Evolutionary conservation across 371 early-diverging fungal genomes (phyloP).

Genomic region (Dinochytrium kinnereticum): DNA sequence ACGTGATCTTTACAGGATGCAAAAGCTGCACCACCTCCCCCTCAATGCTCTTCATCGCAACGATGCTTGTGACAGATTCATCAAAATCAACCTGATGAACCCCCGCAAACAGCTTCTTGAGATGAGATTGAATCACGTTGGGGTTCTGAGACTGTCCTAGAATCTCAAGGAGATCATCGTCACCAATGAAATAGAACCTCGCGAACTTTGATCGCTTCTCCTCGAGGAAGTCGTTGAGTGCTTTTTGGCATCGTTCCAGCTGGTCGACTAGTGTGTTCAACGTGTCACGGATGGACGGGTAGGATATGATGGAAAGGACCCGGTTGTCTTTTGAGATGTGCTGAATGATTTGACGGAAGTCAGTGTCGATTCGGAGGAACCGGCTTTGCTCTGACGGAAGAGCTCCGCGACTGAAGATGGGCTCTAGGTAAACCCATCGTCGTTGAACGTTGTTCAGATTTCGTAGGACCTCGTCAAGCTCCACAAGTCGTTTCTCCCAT

Average conservation of each 20-base stretch:
- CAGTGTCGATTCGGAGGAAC: conserved; percentile 51
- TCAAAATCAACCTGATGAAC: conserved; percentile 55
- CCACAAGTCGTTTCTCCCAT: conserved; percentile 56
- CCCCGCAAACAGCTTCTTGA: conserved; percentile 63
- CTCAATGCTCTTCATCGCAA: conserved; percentile 54
- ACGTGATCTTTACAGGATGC: conserved; percentile 51
- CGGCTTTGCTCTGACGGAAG: conserved; percentile 53
- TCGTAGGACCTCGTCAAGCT: conserved; percentile 51
- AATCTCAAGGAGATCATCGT: conserved; percentile 63
- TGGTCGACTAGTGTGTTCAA: conserved; percentile 52
- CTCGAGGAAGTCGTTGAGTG: conserved; percentile 60
- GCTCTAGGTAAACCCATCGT: conserved; percentile 62
- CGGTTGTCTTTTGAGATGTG: conserved; percentile 44
- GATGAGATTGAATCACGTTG: conserved; percentile 55
- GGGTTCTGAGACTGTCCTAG: conserved; percentile 59
- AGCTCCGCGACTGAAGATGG: conserved; percentile 56
- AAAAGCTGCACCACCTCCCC: conserved; percentile 54
- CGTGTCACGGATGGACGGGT: conserved; percentile 36
- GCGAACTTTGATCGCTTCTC: conserved; percentile 56
- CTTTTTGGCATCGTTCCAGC: conserved; percentile 61
- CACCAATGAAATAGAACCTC: conserved; percentile 63
- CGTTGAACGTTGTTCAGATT: conserved; percentile 56
- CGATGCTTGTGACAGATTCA: conserved; percentile 37
- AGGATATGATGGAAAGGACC: conserved; percentile 44
- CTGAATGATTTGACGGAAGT: conserved; percentile 51